These are phyloP conservation scores for Stemphylium beticola DNA, from an alignment of 2,329 filamentous ascomycete species.

Conservation along the genomic window DNA sequence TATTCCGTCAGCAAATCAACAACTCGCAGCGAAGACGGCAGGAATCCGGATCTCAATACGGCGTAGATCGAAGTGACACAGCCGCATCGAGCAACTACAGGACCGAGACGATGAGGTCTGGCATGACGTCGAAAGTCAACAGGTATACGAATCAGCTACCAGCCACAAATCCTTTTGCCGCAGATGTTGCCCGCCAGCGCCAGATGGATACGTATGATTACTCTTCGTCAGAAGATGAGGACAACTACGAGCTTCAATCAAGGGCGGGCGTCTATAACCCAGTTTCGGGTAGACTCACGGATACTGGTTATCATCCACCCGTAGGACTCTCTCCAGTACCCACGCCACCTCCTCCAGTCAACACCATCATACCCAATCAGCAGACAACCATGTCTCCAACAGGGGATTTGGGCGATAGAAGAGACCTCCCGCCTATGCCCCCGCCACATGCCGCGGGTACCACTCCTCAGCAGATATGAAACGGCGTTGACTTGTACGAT, in stretches of 20 bases:
- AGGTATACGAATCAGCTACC: slow-evolving; percentile 45
- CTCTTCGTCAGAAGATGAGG: slow-evolving; percentile 49
- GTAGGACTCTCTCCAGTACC: slow-evolving; percentile 38
- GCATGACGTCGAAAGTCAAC: slow-evolving; percentile 38
- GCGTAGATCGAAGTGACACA: slow-evolving; percentile 42
- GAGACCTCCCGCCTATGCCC: slow-evolving; percentile 29
- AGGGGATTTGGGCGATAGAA: slow-evolving; percentile 40
- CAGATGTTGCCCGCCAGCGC: slow-evolving; percentile 28
- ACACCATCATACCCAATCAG: slow-evolving; percentile 17
- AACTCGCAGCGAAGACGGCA: slow-evolving; percentile 46
- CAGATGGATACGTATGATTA: slow-evolving; percentile 46
- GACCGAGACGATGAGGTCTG: slow-evolving; percentile 31
- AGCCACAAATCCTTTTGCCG: slow-evolving; percentile 41
- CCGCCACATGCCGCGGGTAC: slow-evolving; percentile 42
- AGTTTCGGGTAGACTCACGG: slow-evolving; percentile 40
- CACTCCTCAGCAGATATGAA: slow-evolving; percentile 36
- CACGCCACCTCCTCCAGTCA: slow-evolving; percentile 39
- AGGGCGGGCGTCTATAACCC: slow-evolving; percentile 39
- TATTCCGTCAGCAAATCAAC: slow-evolving; percentile 49
- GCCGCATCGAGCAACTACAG: slow-evolving; percentile 37
- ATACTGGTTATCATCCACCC: slow-evolving; percentile 46
- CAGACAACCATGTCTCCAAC: slow-evolving; percentile 23
- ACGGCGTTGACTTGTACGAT: background rate
- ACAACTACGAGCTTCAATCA: slow-evolving; percentile 45
- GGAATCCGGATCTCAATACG: slow-evolving; percentile 29